Conservation (phyloP, 2,329 filamentous ascomycete genomes). For the Fusarium floridanum region DNA sequence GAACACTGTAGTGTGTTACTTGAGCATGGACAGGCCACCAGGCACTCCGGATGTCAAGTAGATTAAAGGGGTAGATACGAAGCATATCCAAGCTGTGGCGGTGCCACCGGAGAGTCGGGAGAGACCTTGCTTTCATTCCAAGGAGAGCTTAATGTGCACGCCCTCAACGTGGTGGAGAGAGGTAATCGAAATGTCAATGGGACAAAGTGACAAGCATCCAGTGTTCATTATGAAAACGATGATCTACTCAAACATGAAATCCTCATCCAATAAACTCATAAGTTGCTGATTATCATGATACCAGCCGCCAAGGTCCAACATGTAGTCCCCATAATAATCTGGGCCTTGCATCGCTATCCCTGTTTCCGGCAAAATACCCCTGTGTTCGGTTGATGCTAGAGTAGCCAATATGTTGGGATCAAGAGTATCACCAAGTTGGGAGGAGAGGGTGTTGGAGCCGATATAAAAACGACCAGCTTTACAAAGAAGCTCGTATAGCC, state of each 20-base stretch:
- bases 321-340: background rate
- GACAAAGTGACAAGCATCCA: background rate
- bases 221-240: background rate
- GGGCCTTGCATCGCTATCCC: background rate
- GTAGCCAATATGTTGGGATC: background rate
- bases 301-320: constrained; percentile 22
- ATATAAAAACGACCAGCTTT: constrained; percentile 49
- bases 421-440: background rate
- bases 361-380: background rate
- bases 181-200: background rate
- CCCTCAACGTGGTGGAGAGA: background rate
- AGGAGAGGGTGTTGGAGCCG: background rate
- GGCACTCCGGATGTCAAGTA: background rate
- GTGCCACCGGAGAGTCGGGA: too few species aligned
- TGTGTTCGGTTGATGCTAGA: background rate
- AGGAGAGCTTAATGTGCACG: too few species aligned
- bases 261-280: constrained; percentile 29
- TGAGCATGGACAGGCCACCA: background rate
- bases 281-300: constrained; percentile 36
- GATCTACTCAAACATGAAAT: constrained; percentile 8
- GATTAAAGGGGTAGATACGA: too few species aligned
- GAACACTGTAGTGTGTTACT: background rate
- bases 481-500: constrained; percentile 52
- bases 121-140: too few species aligned
- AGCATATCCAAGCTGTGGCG: too few species aligned